Evolutionary conservation across 2,329 filamentous ascomycete species (phyloP).

Genomic region (Sordariomycetes sp.): DNA sequence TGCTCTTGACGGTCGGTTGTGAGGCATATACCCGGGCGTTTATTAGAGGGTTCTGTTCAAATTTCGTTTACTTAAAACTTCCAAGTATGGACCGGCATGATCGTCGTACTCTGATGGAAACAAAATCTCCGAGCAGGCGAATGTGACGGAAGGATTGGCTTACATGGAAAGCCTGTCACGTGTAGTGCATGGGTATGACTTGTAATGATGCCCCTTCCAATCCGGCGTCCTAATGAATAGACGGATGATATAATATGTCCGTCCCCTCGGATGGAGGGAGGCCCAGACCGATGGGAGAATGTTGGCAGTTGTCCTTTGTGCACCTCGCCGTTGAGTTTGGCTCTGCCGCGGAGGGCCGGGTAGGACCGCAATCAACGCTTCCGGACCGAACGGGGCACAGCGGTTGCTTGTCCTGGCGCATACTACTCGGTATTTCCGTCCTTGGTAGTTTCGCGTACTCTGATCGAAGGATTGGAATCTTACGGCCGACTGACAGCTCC

Average conservation of each 20-base stretch:
- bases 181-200: slow-evolving; percentile 1
- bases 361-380: too few species aligned
- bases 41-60: neutral
- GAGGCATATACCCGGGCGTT: neutral
- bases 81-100: neutral
- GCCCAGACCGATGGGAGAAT: too few species aligned
- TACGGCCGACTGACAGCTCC: too few species aligned
- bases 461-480: too few species aligned
- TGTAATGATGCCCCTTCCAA: neutral
- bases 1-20: neutral
- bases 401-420: too few species aligned
- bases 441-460: too few species aligned
- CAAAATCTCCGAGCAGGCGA: neutral
- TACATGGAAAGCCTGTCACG: slow-evolving; percentile 8
- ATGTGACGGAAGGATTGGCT: neutral
- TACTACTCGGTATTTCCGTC: too few species aligned
- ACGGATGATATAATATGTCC: neutral
- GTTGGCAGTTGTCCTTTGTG: too few species aligned
- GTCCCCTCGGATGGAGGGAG: neutral
- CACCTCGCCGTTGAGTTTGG: too few species aligned
- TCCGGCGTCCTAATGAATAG: neutral
- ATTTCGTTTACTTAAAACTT: neutral
- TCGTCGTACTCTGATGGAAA: neutral
- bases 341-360: too few species aligned
- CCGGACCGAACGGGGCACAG: too few species aligned